Evolutionary conservation across 441 rosid genomes (phyloP).

Genomic region (Raphanus hybrid): DNA sequence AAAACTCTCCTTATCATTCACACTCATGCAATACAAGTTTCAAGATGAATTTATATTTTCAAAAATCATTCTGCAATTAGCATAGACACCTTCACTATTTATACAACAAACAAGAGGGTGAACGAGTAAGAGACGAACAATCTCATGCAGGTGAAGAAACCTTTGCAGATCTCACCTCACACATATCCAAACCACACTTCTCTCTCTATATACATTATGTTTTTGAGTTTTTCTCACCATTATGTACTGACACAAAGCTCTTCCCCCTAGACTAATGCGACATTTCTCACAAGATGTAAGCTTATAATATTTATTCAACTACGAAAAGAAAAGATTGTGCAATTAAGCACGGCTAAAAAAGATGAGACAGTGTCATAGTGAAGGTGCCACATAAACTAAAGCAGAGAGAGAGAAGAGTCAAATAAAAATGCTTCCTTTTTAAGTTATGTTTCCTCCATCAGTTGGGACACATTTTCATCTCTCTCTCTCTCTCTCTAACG

Average conservation of each 20-base stretch:
- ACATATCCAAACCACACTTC: no score
- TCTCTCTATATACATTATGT: no score
- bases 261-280: no score
- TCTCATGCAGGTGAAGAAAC: no score
- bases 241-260: no score
- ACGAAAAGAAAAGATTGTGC: background rate
- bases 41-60: background rate
- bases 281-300: no score
- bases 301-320: background rate
- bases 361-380: no score
- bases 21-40: background rate
- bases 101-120: background rate
- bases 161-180: no score
- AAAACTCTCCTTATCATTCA: background rate
- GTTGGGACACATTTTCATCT: background rate
- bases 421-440: constrained; percentile 23
- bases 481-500: background rate
- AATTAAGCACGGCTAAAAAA: background rate
- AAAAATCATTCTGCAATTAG: background rate
- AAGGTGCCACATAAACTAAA: background rate
- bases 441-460: background rate
- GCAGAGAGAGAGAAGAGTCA: background rate
- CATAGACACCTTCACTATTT: background rate
- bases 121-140: no score
- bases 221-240: no score